phyloP scores from a whole-genome alignment of 768 basidiomycete species.

The Suillus decipiens region DNA sequence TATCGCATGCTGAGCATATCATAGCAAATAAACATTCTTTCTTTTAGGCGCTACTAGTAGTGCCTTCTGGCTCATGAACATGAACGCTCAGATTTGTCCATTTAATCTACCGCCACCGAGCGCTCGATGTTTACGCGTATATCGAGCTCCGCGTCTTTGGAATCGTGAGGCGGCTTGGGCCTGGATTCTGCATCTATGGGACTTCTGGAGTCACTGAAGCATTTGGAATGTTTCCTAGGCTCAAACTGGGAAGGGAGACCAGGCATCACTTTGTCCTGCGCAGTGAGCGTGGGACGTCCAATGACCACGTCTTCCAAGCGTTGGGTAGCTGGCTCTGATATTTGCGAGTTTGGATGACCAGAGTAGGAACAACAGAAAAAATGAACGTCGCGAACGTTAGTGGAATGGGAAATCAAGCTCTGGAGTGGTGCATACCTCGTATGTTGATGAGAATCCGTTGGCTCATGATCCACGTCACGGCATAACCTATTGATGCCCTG shows the following conservation, averaged over 20 bases:
- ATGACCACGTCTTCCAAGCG: conserved; percentile 34
- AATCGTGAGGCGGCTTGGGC: conserved; percentile 9
- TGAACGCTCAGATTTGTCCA: conserved; percentile 6
- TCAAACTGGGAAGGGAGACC: conserved; percentile 31
- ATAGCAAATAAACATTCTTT: background rate
- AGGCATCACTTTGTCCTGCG: conserved; percentile 21
- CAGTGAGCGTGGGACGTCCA: conserved; percentile 11
- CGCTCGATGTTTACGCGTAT: conserved; percentile 34
- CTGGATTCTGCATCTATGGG: conserved; percentile 24
- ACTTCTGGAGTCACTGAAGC: conserved; percentile 7
- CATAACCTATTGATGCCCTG: conserved; percentile 58
- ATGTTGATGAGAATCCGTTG: conserved; percentile 60
- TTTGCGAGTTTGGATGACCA: background rate
- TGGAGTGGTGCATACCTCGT: conserved; percentile 38
- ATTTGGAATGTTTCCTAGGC: background rate
- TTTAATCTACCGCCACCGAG: conserved; percentile 30
- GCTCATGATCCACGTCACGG: conserved; percentile 63
- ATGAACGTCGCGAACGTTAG: background rate
- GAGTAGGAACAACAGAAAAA: background rate
- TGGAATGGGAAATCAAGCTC: background rate
- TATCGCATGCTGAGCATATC: background rate
- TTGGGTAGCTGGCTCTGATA: conserved; percentile 21
- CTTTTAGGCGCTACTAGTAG: background rate
- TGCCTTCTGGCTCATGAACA: conserved; percentile 19
- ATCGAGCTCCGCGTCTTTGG: conserved; percentile 28